Evolutionary conservation across 305 asterid species (phyloP).

Genomic region (Solanum hybrid): DNA sequence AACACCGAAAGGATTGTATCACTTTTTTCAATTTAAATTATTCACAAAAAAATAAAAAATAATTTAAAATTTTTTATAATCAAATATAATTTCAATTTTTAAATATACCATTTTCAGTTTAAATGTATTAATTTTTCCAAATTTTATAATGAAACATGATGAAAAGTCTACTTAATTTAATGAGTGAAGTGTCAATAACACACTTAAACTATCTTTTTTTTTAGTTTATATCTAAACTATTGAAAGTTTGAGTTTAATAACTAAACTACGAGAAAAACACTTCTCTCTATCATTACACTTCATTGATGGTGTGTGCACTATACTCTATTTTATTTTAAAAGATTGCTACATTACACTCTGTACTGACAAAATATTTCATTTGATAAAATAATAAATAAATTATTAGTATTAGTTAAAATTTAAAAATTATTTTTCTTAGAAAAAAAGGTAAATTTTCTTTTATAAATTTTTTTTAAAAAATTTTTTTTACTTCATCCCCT

Average conservation of each 20-base stretch:
- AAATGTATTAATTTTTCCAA: too few species aligned
- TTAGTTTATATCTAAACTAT: too few species aligned
- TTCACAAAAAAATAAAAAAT: too few species aligned
- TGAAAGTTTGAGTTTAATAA: background rate
- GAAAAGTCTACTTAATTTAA: background rate
- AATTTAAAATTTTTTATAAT: too few species aligned
- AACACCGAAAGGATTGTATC: background rate
- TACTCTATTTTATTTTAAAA: too few species aligned
- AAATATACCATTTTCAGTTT: background rate
- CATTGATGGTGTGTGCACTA: too few species aligned
- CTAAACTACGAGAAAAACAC: background rate
- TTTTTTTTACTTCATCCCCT: background rate
- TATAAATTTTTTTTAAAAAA: too few species aligned
- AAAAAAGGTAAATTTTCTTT: too few species aligned
- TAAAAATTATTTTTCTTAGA: too few species aligned
- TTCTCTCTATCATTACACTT: background rate
- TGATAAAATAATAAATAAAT: background rate
- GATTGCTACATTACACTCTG: background rate
- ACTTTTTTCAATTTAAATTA: background rate
- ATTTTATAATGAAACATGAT: background rate
- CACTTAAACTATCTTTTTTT: too few species aligned
- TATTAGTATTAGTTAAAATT: too few species aligned
- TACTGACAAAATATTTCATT: too few species aligned
- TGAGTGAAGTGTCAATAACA: background rate
- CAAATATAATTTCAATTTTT: background rate